A percentile compares a stretch with the other conserved stretches of the same genome.
These are phyloP conservation scores for Debaryomyces robertsiae DNA, from an alignment of 1,139 yeast species.

Conservation along the genomic window DNA sequence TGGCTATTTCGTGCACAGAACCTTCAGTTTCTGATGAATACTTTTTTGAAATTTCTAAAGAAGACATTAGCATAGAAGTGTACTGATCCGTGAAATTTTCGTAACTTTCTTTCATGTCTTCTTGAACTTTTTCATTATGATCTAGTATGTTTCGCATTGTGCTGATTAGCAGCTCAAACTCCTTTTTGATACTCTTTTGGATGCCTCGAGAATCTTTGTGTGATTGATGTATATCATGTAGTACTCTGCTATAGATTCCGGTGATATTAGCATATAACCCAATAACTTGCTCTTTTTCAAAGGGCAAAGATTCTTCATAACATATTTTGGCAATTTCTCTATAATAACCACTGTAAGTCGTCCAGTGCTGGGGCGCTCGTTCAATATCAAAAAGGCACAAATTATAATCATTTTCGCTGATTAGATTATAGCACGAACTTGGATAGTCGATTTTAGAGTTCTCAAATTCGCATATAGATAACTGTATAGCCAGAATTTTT, in stretches of 20 bases:
- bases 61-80: slow-evolving; percentile 1
- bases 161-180: slow-evolving; percentile 20
- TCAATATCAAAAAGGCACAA: slow-evolving; percentile 46
- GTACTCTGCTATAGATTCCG: slow-evolving; percentile 25
- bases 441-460: slow-evolving; percentile 45
- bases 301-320: slow-evolving; percentile 52
- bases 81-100: slow-evolving; percentile 17
- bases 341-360: slow-evolving; percentile 61
- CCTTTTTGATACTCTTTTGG: slow-evolving; percentile 16
- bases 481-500: slow-evolving; percentile 46
- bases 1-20: slow-evolving; percentile 17
- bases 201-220: slow-evolving; percentile 16
- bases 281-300: slow-evolving; percentile 53
- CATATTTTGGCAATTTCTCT: slow-evolving; percentile 51
- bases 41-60: slow-evolving; percentile 8
- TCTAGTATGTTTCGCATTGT: slow-evolving; percentile 13
- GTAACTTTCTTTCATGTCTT: slow-evolving; percentile 15
- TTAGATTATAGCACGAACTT: slow-evolving; percentile 25
- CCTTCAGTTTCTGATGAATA: slow-evolving; percentile 7
- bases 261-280: slow-evolving; percentile 52
- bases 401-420: slow-evolving; percentile 18
- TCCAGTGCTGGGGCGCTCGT: slow-evolving; percentile 57
- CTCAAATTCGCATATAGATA: slow-evolving; percentile 58
- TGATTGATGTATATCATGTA: slow-evolving; percentile 20
- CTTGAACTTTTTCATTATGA: slow-evolving; percentile 13